These are phyloP conservation scores for Lodderomyces elongisporus DNA, from an alignment of 1,139 yeast genomes.

Conservation along the genomic window DNA sequence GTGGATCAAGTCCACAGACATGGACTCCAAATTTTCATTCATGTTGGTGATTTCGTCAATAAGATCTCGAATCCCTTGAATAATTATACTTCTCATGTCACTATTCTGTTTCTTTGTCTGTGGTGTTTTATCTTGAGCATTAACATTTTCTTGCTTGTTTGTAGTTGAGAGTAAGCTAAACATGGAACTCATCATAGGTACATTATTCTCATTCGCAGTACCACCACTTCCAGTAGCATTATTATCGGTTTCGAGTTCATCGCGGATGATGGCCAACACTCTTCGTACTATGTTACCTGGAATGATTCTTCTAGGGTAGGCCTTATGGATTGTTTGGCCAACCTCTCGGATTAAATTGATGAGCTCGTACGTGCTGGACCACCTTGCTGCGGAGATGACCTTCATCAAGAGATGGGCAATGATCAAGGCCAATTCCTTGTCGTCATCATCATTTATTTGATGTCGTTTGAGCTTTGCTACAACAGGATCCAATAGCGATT, in stretches of 20 bases:
- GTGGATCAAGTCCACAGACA: slow-evolving; percentile 90
- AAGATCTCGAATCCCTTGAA: slow-evolving; percentile 90
- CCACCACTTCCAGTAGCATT: slow-evolving; percentile 15
- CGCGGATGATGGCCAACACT: slow-evolving; percentile 81
- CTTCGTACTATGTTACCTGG: slow-evolving; percentile 91
- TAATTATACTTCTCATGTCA: slow-evolving; percentile 81
- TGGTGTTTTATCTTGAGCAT: slow-evolving; percentile 17
- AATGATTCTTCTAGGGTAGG: slow-evolving; percentile 76
- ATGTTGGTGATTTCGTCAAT: slow-evolving; percentile 88
- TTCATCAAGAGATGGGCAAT: slow-evolving; percentile 85
- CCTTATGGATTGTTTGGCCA: slow-evolving; percentile 53
- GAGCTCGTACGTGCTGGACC: slow-evolving; percentile 67
- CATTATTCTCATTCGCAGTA: slow-evolving; percentile 19
- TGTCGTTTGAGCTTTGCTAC: slow-evolving; percentile 59
- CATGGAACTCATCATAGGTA: slow-evolving; percentile 77
- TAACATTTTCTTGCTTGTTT: slow-evolving; percentile 23
- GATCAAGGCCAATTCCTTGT: slow-evolving; percentile 75
- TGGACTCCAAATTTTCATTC: slow-evolving; percentile 84
- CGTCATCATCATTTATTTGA: slow-evolving; percentile 72
- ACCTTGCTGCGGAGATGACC: slow-evolving; percentile 83
- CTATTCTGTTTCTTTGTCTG: slow-evolving; percentile 36
- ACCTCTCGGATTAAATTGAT: slow-evolving; percentile 63
- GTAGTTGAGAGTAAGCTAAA: slow-evolving; percentile 71
- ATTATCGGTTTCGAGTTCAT: slow-evolving; percentile 74
- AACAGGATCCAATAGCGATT: slow-evolving; percentile 35